These are phyloP conservation scores for Scleroderma citrinum DNA, from an alignment of 768 basidiomycete species.

Conservation along the genomic window DNA sequence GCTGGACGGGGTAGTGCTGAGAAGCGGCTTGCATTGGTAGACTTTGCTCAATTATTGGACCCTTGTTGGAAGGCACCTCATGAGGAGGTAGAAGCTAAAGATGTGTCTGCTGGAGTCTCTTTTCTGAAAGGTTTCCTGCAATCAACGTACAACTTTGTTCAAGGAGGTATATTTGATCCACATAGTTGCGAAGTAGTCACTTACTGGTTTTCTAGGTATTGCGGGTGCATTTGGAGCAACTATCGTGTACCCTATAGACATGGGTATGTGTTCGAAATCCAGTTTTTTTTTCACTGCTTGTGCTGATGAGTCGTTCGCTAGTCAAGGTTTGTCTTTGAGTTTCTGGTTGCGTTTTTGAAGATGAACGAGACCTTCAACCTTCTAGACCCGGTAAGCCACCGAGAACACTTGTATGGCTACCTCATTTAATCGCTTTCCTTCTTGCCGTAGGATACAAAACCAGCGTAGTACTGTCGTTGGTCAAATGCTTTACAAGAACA, in stretches of 20 bases:
- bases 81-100: constrained; percentile 38
- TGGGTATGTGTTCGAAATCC: constrained; percentile 48
- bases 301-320: constrained; percentile 24
- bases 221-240: constrained; percentile 95
- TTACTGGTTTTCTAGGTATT: constrained; percentile 49
- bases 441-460: constrained; percentile 78
- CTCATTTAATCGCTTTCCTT: constrained; percentile 6
- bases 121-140: constrained; percentile 53
- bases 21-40: constrained; percentile 74
- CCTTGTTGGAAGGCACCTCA: constrained; percentile 80
- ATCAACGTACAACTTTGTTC: constrained; percentile 80
- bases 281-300: constrained; percentile 1
- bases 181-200: neutral
- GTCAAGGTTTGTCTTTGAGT: constrained; percentile 57
- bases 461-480: constrained; percentile 96
- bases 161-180: constrained; percentile 55
- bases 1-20: constrained; percentile 71
- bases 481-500: constrained; percentile 95
- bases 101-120: constrained; percentile 30
- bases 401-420: neutral
- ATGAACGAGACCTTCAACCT: neutral
- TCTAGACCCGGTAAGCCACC: constrained; percentile 51
- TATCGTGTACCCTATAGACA: constrained; percentile 96
- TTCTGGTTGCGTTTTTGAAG: neutral
- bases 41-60: constrained; percentile 91